Base-by-base conservation (phyloP, 345 rosid species). In the Salix koriyanagi region DNA sequence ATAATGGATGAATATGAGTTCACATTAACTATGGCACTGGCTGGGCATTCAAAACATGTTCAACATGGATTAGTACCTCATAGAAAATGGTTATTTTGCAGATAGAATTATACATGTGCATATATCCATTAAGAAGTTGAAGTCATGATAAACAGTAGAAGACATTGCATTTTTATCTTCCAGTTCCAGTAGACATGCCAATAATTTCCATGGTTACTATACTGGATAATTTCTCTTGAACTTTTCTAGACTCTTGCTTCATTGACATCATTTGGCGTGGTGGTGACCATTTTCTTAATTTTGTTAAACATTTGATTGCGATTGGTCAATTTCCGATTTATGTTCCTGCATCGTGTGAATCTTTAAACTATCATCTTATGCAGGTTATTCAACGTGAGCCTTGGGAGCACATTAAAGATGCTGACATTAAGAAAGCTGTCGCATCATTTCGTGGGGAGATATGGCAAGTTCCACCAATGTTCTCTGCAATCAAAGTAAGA, bases 391-490 rank as follows among this genome's bases (percentile, higher is more conserved):
- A 89, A 46, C 96, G 97, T 50, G 99, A 96, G 77, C 89, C 98
- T 50, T 96, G 98, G 98, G 99, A 96, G 79, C 98, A 96, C 82
- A 88, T 96, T 75, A 91, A 89, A 82, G 98, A 93, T 34, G 91
- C 81, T 69, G 92, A 91, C 81, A 85, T 93, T 50, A 91, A 89
- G 83, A 96, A 89, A 86, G 76, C 94, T 65, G 88, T 85, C 66
- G 86, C 88, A 75, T 91, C 98, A 66, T 91, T 96, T 85, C 73
- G 81, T 78, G 99, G 99, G 74, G 97, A 93, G 85, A 93, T 93
- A 87, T 95, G 97, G 97, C 99, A 96, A 91, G 99, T 96, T 83
- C 99, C 99, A 48, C 99, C 98, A 11, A 96, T 96, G 99, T 96
- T 93, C 87, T 96, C 99, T 65, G 99, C 99, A 28, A 91, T 96